phyloP scores from a whole-genome alignment of 495 filamentous ascomycete genomes.

The Articulospora tetracladia region DNA sequence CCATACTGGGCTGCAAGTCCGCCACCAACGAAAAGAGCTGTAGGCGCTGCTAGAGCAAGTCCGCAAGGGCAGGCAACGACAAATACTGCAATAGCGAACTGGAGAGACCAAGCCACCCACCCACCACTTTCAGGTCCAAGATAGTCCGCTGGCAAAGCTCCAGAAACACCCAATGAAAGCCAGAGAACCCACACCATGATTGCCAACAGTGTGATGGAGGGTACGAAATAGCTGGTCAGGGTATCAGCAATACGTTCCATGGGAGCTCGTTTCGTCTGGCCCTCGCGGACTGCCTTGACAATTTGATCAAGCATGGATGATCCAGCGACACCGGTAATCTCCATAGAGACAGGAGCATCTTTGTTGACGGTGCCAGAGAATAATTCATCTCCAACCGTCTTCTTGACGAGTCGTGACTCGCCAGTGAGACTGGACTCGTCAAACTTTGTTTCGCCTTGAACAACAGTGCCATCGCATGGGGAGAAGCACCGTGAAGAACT shows the following conservation, averaged over 20 bases:
- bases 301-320: conserved; percentile 91
- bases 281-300: conserved; percentile 84
- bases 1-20: conserved; percentile 85
- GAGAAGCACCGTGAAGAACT: conserved; percentile 75
- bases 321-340: conserved; percentile 66
- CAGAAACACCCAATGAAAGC: conserved; percentile 71
- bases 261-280: conserved; percentile 81
- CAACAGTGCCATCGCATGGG: conserved; percentile 78
- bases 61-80: conserved; percentile 95
- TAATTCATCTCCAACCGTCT: conserved; percentile 65
- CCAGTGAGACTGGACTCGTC: conserved; percentile 91
- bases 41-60: conserved; percentile 86
- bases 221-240: conserved; percentile 86
- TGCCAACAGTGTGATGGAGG: conserved; percentile 75
- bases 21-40: conserved; percentile 87
- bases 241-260: conserved; percentile 82
- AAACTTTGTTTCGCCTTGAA: conserved; percentile 64
- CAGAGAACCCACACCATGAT: conserved; percentile 81
- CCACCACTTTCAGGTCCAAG: conserved; percentile 64
- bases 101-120: conserved; percentile 83
- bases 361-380: conserved; percentile 87
- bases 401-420: conserved; percentile 75
- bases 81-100: conserved; percentile 93
- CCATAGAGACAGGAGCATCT: conserved; percentile 62
- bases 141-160: conserved; percentile 61